Conservation (phyloP, 805 yeast species). For the Cyberlindnera suaveolens region DNA sequence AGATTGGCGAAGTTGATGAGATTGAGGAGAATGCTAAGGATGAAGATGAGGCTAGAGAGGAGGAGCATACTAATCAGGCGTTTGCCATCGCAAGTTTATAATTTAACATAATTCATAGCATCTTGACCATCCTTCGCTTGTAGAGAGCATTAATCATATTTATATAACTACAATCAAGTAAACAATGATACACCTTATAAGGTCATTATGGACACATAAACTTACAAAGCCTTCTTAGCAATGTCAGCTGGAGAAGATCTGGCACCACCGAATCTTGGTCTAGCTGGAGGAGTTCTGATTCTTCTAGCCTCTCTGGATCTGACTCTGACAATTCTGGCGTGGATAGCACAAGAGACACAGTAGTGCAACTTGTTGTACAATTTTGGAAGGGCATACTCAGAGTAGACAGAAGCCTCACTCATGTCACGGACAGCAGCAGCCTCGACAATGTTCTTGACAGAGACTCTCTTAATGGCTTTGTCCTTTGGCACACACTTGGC, state of each 20-base stretch:
- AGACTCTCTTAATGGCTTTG: conserved; percentile 99
- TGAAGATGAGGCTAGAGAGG: conserved; percentile 1
- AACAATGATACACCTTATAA: conserved; percentile 2
- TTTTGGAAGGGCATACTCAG: conserved; percentile 99
- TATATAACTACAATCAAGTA: not conserved
- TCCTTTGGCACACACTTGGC: conserved; percentile 99
- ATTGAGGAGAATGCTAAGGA: not conserved
- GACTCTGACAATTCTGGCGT: conserved; percentile 99
- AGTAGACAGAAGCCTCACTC: conserved; percentile 98
- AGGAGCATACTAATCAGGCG: conserved; percentile 4
- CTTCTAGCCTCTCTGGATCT: conserved; percentile 99
- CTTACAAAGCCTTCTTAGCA: conserved; percentile 82
- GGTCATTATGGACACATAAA: conserved; percentile 7
- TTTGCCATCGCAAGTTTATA: conserved; percentile 4
- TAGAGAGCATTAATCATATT: not conserved
- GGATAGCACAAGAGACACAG: conserved; percentile 99
- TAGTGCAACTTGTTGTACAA: conserved; percentile 99
- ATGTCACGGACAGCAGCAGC: conserved; percentile 99
- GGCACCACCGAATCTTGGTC: conserved; percentile 97
- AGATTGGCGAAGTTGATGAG: not conserved
- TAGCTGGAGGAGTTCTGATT: conserved; percentile 97
- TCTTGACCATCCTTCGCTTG: no score
- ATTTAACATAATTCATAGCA: not conserved
- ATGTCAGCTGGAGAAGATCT: conserved; percentile 96
- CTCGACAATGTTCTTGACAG: conserved; percentile 99